Percentiles rank a stretch among this genome's conserved stretches.
These are phyloP conservation scores for Blastobotrys muscicola DNA, from an alignment of 805 yeast genomes.

Conservation along the genomic window DNA sequence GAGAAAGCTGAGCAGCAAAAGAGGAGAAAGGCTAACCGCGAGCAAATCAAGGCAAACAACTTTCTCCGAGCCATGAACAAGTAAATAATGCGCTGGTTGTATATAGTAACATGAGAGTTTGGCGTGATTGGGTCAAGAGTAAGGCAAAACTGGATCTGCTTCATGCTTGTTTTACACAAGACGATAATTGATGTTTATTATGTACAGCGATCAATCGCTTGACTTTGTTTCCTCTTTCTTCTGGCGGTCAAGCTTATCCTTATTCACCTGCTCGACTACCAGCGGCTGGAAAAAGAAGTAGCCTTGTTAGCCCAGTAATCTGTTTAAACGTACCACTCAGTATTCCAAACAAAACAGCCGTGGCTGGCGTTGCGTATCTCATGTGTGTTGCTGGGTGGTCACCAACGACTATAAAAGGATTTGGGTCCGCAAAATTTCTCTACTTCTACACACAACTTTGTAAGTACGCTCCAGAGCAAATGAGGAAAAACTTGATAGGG, in stretches of 20 bases:
- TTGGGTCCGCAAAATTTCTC: background rate
- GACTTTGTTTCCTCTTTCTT: background rate
- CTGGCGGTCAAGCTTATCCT: background rate
- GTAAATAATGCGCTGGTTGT: conserved; percentile 1
- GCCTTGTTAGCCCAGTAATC: background rate
- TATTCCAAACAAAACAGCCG: conserved; percentile 3
- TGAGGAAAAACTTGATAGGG: conserved; percentile 29
- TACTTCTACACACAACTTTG: background rate
- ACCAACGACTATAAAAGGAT: background rate
- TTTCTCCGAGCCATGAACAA: conserved; percentile 51
- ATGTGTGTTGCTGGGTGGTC: background rate
- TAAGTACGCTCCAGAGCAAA: conserved; percentile 1
- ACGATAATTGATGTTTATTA: background rate
- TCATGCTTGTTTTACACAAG: too few relatives aligned
- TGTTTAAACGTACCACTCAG: conserved; percentile 1
- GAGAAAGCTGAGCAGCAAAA: conserved; percentile 59
- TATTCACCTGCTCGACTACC: background rate
- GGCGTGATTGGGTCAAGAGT: background rate
- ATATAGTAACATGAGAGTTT: background rate
- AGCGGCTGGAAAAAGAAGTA: conserved; percentile 6
- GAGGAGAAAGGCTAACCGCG: conserved; percentile 58
- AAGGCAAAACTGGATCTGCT: too few relatives aligned
- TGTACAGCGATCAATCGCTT: background rate
- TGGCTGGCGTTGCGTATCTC: conserved; percentile 1
- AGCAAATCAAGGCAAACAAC: conserved; percentile 66